phyloP scores from a whole-genome alignment of 2,329 filamentous ascomycete species.

The Aspergillus fijiensis region DNA sequence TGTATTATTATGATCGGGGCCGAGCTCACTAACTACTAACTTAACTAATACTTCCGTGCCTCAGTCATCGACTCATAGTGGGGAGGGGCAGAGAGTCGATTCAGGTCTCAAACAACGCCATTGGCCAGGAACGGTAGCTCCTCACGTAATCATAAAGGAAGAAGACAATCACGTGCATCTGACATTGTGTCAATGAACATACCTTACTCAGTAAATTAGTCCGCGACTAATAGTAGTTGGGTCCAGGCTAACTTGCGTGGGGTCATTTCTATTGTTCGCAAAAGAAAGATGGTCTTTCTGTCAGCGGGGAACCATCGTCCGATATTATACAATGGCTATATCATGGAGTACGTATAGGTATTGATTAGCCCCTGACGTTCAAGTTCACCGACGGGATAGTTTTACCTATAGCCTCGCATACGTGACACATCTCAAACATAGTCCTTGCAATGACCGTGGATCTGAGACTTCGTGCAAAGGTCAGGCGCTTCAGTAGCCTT shows the following conservation, averaged over 20 bases:
- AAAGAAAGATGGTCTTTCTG: no score
- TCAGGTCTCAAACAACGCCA: neutral
- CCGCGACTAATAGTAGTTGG: no score
- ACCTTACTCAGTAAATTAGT: no score
- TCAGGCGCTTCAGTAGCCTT: neutral
- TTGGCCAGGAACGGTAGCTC: neutral
- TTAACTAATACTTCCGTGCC: neutral
- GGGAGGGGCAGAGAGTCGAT: neutral
- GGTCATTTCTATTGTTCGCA: no score
- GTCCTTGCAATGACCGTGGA: neutral
- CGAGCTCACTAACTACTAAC: neutral
- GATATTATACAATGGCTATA: neutral
- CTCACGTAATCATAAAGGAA: conserved; percentile 1
- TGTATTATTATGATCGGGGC: neutral
- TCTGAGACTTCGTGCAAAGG: neutral
- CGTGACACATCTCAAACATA: neutral
- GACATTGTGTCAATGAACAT: no score
- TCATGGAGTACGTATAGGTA: neutral
- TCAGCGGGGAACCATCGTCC: no score
- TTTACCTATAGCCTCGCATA: neutral
- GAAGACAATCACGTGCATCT: neutral
- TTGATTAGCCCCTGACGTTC: neutral
- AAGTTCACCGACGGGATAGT: no score
- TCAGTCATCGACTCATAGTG: conserved; percentile 23
- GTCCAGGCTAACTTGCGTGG: no score